Conservation (phyloP, 2,329 filamentous ascomycete genomes). For the Ophiostoma sp. region DNA sequence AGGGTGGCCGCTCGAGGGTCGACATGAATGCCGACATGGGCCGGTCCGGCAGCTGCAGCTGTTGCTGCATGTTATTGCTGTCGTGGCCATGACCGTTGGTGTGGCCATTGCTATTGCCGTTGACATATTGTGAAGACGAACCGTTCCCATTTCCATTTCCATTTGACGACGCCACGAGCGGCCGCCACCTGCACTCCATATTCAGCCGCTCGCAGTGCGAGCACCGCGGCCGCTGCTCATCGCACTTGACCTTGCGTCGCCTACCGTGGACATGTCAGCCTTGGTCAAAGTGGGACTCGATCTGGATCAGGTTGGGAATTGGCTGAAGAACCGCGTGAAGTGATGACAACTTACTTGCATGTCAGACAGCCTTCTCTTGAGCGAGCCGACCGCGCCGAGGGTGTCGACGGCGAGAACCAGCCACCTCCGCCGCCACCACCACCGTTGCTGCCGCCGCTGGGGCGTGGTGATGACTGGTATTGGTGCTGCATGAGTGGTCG, state of each 20-base stretch:
- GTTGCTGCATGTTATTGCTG: background rate
- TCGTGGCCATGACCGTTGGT: conserved; percentile 26
- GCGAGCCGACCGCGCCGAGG: conserved; percentile 18
- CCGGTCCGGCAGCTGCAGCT: conserved; percentile 15
- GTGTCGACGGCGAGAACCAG: conserved; percentile 11
- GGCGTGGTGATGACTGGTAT: conserved; percentile 8
- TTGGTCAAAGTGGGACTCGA: background rate
- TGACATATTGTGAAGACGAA: background rate
- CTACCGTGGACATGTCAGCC: conserved; percentile 33
- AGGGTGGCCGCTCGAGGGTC: conserved; percentile 1
- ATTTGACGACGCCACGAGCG: background rate
- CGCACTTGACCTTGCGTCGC: conserved; percentile 54
- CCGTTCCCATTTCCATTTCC: background rate
- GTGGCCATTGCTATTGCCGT: background rate
- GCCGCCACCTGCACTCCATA: conserved; percentile 53
- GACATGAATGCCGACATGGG: background rate
- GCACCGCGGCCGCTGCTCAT: conserved; percentile 54
- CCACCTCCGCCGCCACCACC: background rate
- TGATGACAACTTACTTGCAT: conserved; percentile 44
- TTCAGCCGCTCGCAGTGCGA: conserved; percentile 55
- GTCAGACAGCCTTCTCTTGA: conserved; percentile 47
- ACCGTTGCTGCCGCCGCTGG: background rate
- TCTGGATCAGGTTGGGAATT: background rate
- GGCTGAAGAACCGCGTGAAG: background rate
- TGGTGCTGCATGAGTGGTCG: background rate